Evolutionary conservation across 768 basidiomycete genomes (phyloP).

Genomic region (Russula earlei): DNA sequence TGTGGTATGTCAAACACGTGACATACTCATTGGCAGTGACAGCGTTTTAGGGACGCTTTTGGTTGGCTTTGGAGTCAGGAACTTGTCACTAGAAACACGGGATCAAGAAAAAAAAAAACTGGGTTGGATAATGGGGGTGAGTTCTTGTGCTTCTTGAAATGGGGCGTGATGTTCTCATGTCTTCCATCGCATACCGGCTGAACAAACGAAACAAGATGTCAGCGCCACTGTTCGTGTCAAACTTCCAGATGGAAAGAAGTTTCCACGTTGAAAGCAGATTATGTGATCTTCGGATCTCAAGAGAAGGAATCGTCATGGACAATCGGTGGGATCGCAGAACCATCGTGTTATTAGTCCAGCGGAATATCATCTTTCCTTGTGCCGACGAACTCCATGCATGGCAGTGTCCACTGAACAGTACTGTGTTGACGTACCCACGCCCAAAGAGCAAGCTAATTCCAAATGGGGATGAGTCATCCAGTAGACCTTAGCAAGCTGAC

Average conservation of each 20-base stretch:
- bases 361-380: neutral
- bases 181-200: neutral
- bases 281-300: constrained; percentile 3
- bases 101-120: neutral
- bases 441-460: neutral
- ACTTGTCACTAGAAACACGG: neutral
- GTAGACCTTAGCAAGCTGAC: neutral
- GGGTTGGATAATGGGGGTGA: no score
- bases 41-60: no score
- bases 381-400: neutral
- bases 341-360: neutral
- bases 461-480: neutral
- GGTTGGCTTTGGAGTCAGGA: neutral
- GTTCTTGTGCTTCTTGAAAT: constrained; percentile 4
- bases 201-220: neutral
- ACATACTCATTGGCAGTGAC: no score
- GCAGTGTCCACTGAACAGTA: neutral
- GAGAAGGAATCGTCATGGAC: neutral
- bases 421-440: neutral
- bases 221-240: neutral
- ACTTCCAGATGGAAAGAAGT: neutral
- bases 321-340: neutral
- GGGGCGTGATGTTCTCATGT: neutral
- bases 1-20: no score
- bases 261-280: neutral